A percentile compares a stretch with the other conserved stretches of the same genome.
Evolutionary conservation across 805 yeast genomes (phyloP).

Genomic region (Candida ortonii): DNA sequence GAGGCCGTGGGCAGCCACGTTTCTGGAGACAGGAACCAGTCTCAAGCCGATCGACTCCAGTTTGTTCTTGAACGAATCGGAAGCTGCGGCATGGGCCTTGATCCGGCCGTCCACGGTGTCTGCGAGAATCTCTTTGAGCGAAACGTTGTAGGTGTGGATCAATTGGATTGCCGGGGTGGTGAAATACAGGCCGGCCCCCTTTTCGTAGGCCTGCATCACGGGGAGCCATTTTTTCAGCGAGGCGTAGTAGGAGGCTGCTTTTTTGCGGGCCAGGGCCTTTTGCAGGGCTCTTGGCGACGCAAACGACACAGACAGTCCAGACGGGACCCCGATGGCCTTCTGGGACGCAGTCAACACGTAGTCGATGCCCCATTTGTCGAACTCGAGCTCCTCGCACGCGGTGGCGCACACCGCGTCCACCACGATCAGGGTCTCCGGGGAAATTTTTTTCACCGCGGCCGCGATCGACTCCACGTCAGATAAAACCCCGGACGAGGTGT

Average conservation of each 20-base stretch:
- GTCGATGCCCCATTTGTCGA: conserved; percentile 88
- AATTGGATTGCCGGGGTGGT: conserved; percentile 97
- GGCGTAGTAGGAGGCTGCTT: conserved; percentile 59
- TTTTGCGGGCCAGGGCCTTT: conserved; percentile 49
- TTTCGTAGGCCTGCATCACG: conserved; percentile 80
- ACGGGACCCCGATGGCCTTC: conserved; percentile 92
- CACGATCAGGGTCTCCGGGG: conserved; percentile 79
- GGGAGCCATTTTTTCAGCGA: conserved; percentile 85
- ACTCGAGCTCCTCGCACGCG: conserved; percentile 82
- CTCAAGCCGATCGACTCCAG: conserved; percentile 60
- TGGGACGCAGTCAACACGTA: conserved; percentile 89
- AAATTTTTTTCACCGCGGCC: conserved; percentile 52
- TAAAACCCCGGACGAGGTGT: conserved; percentile 94
- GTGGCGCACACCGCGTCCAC: conserved; percentile 96
- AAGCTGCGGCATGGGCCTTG: conserved; percentile 57
- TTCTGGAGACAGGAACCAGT: conserved; percentile 56
- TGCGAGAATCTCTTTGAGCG: conserved; percentile 65
- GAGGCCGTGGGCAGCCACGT: conserved; percentile 80
- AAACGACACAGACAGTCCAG: conserved; percentile 80
- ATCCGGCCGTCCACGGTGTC: conserved; percentile 56
- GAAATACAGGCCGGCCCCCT: conserved; percentile 76
- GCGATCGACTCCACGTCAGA: conserved; percentile 66
- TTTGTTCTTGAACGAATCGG: conserved; percentile 61
- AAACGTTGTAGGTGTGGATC: conserved; percentile 73
- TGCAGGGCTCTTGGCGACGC: conserved; percentile 73